Evolutionary conservation across 371 early-diverging fungal species (phyloP).

Genomic region (Mortierella sp.): DNA sequence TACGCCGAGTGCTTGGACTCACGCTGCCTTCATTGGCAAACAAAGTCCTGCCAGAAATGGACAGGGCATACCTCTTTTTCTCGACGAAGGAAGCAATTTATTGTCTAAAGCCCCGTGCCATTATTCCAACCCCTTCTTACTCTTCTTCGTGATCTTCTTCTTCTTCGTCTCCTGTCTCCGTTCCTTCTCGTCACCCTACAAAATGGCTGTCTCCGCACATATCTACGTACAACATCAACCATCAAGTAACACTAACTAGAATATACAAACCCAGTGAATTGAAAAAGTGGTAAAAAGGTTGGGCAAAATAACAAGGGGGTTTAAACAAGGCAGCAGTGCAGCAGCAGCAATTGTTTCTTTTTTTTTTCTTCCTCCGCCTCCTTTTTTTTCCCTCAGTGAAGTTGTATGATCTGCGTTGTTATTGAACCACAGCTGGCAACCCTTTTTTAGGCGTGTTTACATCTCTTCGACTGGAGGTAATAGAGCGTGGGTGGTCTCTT

Average conservation of each 20-base stretch:
- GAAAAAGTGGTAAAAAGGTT: not conserved
- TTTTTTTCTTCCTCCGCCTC: not conserved
- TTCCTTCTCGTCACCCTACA: too few species aligned
- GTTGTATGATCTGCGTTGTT: not conserved
- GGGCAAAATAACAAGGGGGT: not conserved
- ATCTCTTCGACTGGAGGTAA: not conserved
- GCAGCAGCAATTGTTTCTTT: not conserved
- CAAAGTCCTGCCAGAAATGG: conserved; percentile 5
- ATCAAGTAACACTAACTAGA: not conserved
- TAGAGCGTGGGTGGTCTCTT: not conserved
- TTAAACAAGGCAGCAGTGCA: not conserved
- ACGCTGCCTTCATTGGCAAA: not conserved
- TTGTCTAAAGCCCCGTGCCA: not conserved
- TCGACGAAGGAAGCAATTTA: not conserved
- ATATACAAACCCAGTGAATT: not conserved
- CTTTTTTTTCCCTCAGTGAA: not conserved
- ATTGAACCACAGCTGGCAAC: not conserved
- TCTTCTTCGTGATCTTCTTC: too few species aligned
- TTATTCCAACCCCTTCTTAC: not conserved
- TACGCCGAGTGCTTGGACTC: not conserved
- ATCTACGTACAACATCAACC: too few species aligned
- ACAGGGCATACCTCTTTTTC: not conserved
- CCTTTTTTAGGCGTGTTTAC: not conserved
- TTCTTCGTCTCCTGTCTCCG: too few species aligned
- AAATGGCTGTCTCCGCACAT: too few species aligned